A percentile compares a stretch with the other conserved stretches of the same genome.
These are phyloP conservation scores for Podila epicladia DNA, from an alignment of 192 early-diverging fungal species.

Conservation along the genomic window DNA sequence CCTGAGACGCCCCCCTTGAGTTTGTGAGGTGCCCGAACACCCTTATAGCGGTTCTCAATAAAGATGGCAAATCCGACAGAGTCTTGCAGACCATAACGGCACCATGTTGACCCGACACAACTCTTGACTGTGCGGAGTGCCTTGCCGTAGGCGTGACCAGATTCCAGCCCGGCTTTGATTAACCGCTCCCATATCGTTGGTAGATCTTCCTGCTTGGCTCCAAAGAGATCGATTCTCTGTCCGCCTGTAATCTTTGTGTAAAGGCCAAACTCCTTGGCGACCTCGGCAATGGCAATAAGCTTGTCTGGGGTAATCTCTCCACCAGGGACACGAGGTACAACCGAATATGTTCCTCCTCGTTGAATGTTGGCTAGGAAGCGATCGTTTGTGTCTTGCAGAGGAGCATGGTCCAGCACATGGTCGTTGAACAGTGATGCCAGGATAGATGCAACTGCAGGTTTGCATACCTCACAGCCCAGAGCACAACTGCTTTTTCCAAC, in stretches of 20 bases:
- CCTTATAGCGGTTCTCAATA: conserved; percentile 74
- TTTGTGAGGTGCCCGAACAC: conserved; percentile 74
- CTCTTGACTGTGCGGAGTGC: conserved; percentile 75
- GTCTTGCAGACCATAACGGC: conserved; percentile 73
- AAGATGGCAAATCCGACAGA: conserved; percentile 74
- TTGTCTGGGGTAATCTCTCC: conserved; percentile 78
- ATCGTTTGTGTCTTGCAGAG: conserved; percentile 77
- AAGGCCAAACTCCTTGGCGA: conserved; percentile 69
- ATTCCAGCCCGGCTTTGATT: conserved; percentile 70
- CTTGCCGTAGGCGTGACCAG: conserved; percentile 77
- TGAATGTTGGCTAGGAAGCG: conserved; percentile 76
- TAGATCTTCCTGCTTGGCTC: conserved; percentile 71
- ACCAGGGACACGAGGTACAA: conserved; percentile 70
- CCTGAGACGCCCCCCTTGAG: conserved; percentile 75
- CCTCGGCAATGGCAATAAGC: conserved; percentile 64
- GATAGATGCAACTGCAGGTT: conserved; percentile 71
- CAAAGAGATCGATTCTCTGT: conserved; percentile 76
- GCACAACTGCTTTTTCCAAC: conserved; percentile 51
- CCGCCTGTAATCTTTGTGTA: conserved; percentile 79
- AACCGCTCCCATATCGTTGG: conserved; percentile 75
- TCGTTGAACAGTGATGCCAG: conserved; percentile 72
- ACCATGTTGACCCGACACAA: conserved; percentile 75
- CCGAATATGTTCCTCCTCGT: conserved; percentile 71
- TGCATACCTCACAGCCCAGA: conserved; percentile 70
- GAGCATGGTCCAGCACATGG: conserved; percentile 62